A percentile compares a stretch with the other conserved stretches of the same genome.
Conservation (phyloP, 768 basidiomycete species). For the Hemileccinum impolitum region DNA sequence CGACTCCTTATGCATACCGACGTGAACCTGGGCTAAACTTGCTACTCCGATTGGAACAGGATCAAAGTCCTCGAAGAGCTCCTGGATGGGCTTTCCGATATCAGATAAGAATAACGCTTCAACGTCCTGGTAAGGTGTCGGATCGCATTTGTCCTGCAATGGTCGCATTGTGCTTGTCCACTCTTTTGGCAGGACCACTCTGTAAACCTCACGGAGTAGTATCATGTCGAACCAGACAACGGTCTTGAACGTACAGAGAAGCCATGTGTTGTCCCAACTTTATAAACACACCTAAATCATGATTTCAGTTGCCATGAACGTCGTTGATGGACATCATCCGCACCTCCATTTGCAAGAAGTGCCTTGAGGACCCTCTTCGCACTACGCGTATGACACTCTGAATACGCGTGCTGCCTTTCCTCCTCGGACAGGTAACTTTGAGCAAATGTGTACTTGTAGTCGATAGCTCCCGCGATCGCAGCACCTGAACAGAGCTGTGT, state of each 20-base stretch:
- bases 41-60: constrained; percentile 90
- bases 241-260: constrained; percentile 43
- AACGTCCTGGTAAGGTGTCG: constrained; percentile 77
- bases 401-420: constrained; percentile 52
- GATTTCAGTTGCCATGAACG: not conserved
- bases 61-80: constrained; percentile 84
- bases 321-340: constrained; percentile 18
- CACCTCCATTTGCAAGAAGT: constrained; percentile 86
- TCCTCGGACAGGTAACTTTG: constrained; percentile 48
- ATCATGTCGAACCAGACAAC: constrained; percentile 17
- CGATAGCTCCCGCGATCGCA: constrained; percentile 59
- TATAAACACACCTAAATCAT: constrained; percentile 66
- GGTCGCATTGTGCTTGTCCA: constrained; percentile 59
- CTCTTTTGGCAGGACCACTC: constrained; percentile 56
- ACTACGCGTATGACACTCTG: constrained; percentile 81
- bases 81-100: constrained; percentile 66
- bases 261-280: constrained; percentile 90
- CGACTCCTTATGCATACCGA: constrained; percentile 66
- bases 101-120: constrained; percentile 76
- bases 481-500: constrained; percentile 43
- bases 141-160: constrained; percentile 90
- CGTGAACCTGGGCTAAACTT: constrained; percentile 93
- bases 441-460: constrained; percentile 70
- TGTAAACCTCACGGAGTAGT: constrained; percentile 21
- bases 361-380: constrained; percentile 76